Base-by-base conservation (phyloP, 2,329 filamentous ascomycete genomes). In the Trichoderma breve region DNA sequence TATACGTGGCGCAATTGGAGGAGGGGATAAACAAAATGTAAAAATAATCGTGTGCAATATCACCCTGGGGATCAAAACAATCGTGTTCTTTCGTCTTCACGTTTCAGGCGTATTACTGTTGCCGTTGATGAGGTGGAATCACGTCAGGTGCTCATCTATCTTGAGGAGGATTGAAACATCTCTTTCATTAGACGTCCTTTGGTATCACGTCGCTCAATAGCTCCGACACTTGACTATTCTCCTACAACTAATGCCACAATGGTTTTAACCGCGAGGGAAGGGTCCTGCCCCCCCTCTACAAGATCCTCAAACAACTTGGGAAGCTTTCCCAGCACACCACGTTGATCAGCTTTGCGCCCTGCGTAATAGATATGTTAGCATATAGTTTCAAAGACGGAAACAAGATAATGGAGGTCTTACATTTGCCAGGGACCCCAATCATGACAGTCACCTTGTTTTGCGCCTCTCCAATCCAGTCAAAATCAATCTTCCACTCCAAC, bases 381-480 rank as follows among this genome's bases (percentile, higher is more conserved):
- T 75, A 73, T 28, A 63, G 21, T 36, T 18, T 47, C 1, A 3
- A 39, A 18, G 7, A 4, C 24, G 24, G 12, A 30, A 28, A 21
- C 4, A 36, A 36, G 21, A 21, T 2, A 11, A 26, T n/a, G 18
- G 34, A 55, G 21, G 21, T 87, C 90, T 86, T 80, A 93, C 91
- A 93, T 77, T 87, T 88, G 8, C 82, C 84, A 0, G 91, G 91
- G 53, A 90, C 82, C 5, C 87, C 86, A 2, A 89, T 82, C 73
- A 88, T 78, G 12, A 90, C 82, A 5, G 81, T 82, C 18, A 93
- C 80, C 58, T 83, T 83, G 74, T 87, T 92, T 76, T 87, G 86
- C 5, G 89, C 91, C 77, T 93, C 91, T 6, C 91, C 91, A 0
- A 90, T 91, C 91, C 91, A 93, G 79, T 93, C 91, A 76, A 93